These are phyloP conservation scores for Leccinum fallax DNA, from an alignment of 1,284 basidiomycete species.

Conservation along the genomic window DNA sequence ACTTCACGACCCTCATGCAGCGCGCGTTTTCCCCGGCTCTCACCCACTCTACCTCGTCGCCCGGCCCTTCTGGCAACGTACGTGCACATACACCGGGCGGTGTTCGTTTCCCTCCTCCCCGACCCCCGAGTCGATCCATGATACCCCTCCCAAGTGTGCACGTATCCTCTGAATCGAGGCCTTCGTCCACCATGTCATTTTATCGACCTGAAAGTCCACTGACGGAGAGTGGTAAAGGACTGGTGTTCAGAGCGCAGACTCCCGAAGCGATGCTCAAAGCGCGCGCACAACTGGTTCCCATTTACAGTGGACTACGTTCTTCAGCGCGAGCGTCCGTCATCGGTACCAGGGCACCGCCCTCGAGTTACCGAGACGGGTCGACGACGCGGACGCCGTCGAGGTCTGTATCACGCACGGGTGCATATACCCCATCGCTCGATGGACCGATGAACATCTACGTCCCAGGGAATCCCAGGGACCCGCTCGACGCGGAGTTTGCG, in stretches of 20 bases:
- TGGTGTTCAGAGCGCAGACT: conserved; percentile 58
- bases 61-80: conserved; percentile 31
- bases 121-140: conserved; percentile 79
- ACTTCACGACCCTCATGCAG: conserved; percentile 48
- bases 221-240: conserved; percentile 42
- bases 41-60: conserved; percentile 41
- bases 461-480: conserved; percentile 72
- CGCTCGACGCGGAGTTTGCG: conserved; percentile 81
- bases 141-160: conserved; percentile 78
- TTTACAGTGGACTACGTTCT: conserved; percentile 48
- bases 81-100: conserved; percentile 44
- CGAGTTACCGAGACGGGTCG: conserved; percentile 68
- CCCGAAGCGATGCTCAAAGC: conserved; percentile 63
- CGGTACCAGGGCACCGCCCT: conserved; percentile 59
- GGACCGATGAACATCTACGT: conserved; percentile 63
- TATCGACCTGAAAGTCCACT: conserved; percentile 59
- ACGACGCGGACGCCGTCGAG: conserved; percentile 60
- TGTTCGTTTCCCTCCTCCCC: conserved; percentile 51
- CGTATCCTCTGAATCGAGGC: conserved; percentile 68
- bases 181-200: conserved; percentile 69
- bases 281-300: conserved; percentile 55
- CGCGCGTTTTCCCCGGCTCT: conserved; percentile 69
- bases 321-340: conserved; percentile 44
- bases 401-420: conserved; percentile 64
- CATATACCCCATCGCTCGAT: conserved; percentile 59